A percentile compares a stretch with the other conserved stretches of the same genome.
These are phyloP conservation scores for Ceraceosorus guamensis DNA, from an alignment of 1,284 basidiomycete genomes.

Conservation along the genomic window DNA sequence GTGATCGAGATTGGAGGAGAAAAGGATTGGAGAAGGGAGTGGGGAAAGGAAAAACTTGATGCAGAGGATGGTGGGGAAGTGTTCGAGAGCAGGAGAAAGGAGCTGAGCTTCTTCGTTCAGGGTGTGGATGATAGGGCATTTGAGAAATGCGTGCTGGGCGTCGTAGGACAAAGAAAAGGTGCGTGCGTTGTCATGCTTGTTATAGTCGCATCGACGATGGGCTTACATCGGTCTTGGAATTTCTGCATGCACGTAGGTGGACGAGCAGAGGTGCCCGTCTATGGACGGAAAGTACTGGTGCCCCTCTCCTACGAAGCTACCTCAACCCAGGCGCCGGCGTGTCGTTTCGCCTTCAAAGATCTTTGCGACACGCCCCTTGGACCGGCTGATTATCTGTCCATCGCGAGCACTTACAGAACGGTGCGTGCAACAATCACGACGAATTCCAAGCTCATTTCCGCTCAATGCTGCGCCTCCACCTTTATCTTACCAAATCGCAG, in stretches of 20 bases:
- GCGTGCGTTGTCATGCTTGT: background rate
- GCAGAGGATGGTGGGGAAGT: background rate
- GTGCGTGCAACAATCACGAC: no score
- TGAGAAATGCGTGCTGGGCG: constrained; percentile 6
- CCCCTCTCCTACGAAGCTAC: constrained; percentile 50
- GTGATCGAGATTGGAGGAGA: constrained; percentile 5
- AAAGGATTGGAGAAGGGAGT: constrained; percentile 55
- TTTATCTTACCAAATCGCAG: no score
- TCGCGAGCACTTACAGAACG: constrained; percentile 59
- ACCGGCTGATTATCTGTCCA: constrained; percentile 63
- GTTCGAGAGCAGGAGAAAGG: background rate
- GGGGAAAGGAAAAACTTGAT: constrained; percentile 10
- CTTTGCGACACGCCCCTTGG: constrained; percentile 63
- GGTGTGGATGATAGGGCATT: constrained; percentile 21
- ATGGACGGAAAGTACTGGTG: constrained; percentile 55
- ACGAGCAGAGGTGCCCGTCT: constrained; percentile 49
- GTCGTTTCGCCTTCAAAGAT: constrained; percentile 59
- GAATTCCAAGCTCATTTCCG: no score
- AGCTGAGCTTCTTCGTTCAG: constrained; percentile 24
- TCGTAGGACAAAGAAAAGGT: constrained; percentile 11
- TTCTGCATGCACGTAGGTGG: constrained; percentile 2
- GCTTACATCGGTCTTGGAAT: no score
- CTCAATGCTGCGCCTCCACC: no score
- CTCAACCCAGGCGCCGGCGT: constrained; percentile 43
- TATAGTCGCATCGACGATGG: background rate